Evolutionary conservation across 2,329 filamentous ascomycete genomes (phyloP).

Genomic region (Beauveria rudraprayagi): DNA sequence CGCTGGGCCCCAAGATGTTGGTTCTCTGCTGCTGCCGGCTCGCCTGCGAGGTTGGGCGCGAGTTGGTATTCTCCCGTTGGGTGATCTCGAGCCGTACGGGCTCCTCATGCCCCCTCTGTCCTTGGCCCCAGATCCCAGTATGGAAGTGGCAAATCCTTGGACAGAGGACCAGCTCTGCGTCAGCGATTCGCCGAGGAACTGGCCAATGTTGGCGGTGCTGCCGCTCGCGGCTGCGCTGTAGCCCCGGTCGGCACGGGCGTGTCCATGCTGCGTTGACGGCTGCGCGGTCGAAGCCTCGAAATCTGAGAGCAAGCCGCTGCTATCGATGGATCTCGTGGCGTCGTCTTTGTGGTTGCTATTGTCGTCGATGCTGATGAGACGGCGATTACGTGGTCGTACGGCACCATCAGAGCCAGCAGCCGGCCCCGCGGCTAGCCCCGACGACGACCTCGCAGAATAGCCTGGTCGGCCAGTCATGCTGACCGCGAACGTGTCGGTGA

Average conservation of each 20-base stretch:
- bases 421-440: constrained; percentile 39
- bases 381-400: constrained; percentile 44
- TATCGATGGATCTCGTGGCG: constrained; percentile 1
- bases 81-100: constrained; percentile 7
- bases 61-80: constrained; percentile 2
- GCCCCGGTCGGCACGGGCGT: background rate
- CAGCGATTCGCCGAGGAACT: constrained; percentile 44
- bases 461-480: constrained; percentile 26
- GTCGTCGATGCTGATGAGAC: constrained; percentile 27
- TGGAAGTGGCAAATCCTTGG: constrained; percentile 43
- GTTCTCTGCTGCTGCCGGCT: constrained; percentile 14
- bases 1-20: constrained; percentile 39
- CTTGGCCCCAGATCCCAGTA: constrained; percentile 23
- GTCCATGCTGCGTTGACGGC: background rate
- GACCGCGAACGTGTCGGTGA: constrained; percentile 25
- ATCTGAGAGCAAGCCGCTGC: constrained; percentile 23
- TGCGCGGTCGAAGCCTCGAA: constrained; percentile 23
- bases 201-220: constrained; percentile 29
- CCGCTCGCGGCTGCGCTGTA: constrained; percentile 12
- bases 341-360: constrained; percentile 22
- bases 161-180: constrained; percentile 48
- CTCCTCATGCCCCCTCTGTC: constrained; percentile 3
- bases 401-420: constrained; percentile 32
- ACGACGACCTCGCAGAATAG: constrained; percentile 24
- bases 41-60: constrained; percentile 16